Base-by-base conservation (phyloP, 306 rosid species). In the Castanopsis chinensis region DNA sequence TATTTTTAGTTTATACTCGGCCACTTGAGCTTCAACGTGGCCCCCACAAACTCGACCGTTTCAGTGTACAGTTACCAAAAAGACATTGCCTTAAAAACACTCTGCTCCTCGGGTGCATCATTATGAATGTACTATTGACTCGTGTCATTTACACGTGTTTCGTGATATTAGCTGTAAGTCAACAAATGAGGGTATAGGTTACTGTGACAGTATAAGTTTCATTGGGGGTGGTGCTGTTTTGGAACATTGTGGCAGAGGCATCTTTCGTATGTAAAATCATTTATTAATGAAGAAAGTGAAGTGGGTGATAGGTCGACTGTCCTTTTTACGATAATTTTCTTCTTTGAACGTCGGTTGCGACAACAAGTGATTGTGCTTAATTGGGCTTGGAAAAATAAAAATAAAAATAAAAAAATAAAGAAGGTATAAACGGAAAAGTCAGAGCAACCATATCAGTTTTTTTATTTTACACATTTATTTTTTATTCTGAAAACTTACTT, bases 11-110 rank as follows among this genome's bases (percentile, higher is more conserved):
- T 37, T 37, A 18, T 37, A 18, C 30, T 12, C 6, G 3, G 45
- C 65, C 32, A 5, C n/a, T 79, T 32, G 8, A 37, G 23, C 77
- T 18, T 30, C n/a, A 75, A 73, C 77, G 76, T 58, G 58, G 82
- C 70, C 84, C 79, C 14, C 58, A 73, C 71, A 49, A 78, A 76
- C 37, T 81, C 83, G 90, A 87, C 86, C 90, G 43, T 45, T 41
- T 49, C 53, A 49, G 17, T 58, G 9, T 45, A 20, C 30, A n/a
- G 25, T 17, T 6, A 5, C 20, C 19, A 1, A 11, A 35, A 30
- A 21, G 41, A 55, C 6, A 37, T 23, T 65, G 4, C 11, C 23
- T 4, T 4, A 21, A 63, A 63, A 28, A 28, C 43, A 10, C 1
- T 56, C 45, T 41, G 11, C 45, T 8, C 68, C 63, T 77, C 51